Evolutionary conservation across 768 basidiomycete species (phyloP), one percentile per base, ranked within the genome.

Genomic region (Macrolepiota dolichaula): DNA sequence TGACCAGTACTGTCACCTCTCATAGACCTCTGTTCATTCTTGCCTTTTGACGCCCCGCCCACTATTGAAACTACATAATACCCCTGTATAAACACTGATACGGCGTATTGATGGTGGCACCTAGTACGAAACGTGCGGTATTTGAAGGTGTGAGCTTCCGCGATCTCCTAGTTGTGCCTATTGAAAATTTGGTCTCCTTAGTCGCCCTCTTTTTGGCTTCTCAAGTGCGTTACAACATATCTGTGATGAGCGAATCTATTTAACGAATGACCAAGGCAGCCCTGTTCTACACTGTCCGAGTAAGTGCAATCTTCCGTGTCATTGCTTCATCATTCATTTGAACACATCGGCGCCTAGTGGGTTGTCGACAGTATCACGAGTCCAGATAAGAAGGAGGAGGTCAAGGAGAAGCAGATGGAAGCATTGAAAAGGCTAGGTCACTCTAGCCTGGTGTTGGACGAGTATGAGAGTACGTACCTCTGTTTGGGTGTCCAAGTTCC

Each of bases 381-480:
- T 81, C 59, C 79, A 81, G 68, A 82, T 50, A 61, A 85, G 67
- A 83, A 85, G 68, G 82, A 83, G 62, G 82, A 85, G 57, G 79
- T 87, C 15, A 85, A 87, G 65, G 79, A 83, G 55, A 92, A 90
- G 69, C 87, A 89, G 36, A 65, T 86, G 59, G 86, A 91, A 66
- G 85, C 87, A 11, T 67, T 92, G 62, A 85, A 88, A 66, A 85
- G 83, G 55, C 72, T 92, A 17, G 90, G 90, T 3, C 88, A 92
- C 71, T 82, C 75, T 42, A 81, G 85, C 52, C 77, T 97, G 4
- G 84, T 91, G 65, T 79, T 99, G 57, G 86, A 92, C 67, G 96
- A 98, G 73, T 92, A 98, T 69, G 96, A 99, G 78, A 76, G 92
- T 93, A 72, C 64, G 88, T 59, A 15, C 29, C n/a, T 37, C n/a